Conservation (phyloP, 768 basidiomycete species). For the Solioccasus polychromus region DNA sequence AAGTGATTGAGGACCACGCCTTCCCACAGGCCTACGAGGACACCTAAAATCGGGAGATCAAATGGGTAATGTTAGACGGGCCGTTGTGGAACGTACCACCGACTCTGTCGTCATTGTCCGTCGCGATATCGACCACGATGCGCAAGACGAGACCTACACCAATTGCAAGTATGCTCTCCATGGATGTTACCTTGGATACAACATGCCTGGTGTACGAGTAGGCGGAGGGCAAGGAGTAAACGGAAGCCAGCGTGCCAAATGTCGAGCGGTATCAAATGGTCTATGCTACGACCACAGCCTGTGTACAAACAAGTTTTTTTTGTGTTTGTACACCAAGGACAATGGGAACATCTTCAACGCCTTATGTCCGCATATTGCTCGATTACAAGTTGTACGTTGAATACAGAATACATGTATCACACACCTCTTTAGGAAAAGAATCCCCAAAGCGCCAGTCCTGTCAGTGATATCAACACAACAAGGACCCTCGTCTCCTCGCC, state of each 20-base stretch:
- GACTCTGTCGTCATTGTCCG: slow-evolving; percentile 30
- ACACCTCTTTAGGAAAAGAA: slow-evolving; percentile 28
- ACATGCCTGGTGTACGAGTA: slow-evolving; percentile 29
- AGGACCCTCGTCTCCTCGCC: slow-evolving; percentile 58
- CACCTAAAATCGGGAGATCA: slow-evolving; percentile 39
- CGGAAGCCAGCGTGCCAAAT: slow-evolving; percentile 27
- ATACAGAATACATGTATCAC: too few relatives aligned
- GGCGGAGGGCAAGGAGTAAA: slow-evolving; percentile 26
- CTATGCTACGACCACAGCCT: slow-evolving; percentile 6
- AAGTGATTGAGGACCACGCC: slow-evolving; percentile 74
- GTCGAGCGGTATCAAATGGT: background rate
- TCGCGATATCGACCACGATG: slow-evolving; percentile 52
- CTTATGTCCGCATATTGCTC: too few relatives aligned
- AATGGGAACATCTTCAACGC: too few relatives aligned
- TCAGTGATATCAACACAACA: slow-evolving; percentile 24
- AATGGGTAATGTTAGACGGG: background rate
- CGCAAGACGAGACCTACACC: slow-evolving; percentile 65
- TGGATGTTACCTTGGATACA: slow-evolving; percentile 34
- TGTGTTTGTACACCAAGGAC: slow-evolving; percentile 18
- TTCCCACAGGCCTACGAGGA: slow-evolving; percentile 77
- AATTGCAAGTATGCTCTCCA: slow-evolving; percentile 74
- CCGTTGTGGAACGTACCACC: slow-evolving; percentile 22
- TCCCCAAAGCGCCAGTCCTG: slow-evolving; percentile 31
- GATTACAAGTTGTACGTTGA: too few relatives aligned
- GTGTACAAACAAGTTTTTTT: slow-evolving; percentile 18